Base-by-base conservation (phyloP, 768 basidiomycete genomes). In the Gautieria morchelliformis region DNA sequence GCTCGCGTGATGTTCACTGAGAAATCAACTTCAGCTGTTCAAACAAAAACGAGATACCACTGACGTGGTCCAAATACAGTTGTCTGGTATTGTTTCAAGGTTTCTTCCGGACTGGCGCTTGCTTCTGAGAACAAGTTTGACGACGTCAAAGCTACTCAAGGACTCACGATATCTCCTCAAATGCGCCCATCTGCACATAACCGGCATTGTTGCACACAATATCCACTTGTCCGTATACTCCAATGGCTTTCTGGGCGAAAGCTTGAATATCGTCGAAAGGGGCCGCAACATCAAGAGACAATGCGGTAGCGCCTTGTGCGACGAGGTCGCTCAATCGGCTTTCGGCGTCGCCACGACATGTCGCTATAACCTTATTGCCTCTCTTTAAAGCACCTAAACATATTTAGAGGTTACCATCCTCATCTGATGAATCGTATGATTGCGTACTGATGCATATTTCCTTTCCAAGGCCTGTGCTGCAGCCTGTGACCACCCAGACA, bases 171-270 rank as follows among this genome's bases (percentile, higher is more conserved):
- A 15, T n/a, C 33, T 52, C 50, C 50, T 52, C 50, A 15, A 52
- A 20, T 15, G 50, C 33, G 10, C 50, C 50, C 9, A 3, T 3
- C 32, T 52, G 50, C 20, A 52, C 50, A 37, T 52, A 52, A 35
- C 61, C 61, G 35, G 63, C 59, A 42, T 60, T 62, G 51, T 62
- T 63, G 40, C 61, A 59, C 6, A 62, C 30, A 52, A 62, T 51
- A 63, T 65, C 58, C 22, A 63, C 30, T 39, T 51, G 62, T 1
- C 62, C 62, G 51, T 60, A 44, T 19, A 76, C 63, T 0, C 50
- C 66, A 22, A 74, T 61, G 0, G 74, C 74, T 51, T 70, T 64
- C 58, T 68, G 64, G 1, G 75, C 77, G 33, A 63, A 55, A 33
- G 20, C 53, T 40, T 63, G 48, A 14, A 68, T 52, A 7, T 52